phyloP scores from a whole-genome alignment of 345 rosid genomes.

The Brassica nigra region DNA sequence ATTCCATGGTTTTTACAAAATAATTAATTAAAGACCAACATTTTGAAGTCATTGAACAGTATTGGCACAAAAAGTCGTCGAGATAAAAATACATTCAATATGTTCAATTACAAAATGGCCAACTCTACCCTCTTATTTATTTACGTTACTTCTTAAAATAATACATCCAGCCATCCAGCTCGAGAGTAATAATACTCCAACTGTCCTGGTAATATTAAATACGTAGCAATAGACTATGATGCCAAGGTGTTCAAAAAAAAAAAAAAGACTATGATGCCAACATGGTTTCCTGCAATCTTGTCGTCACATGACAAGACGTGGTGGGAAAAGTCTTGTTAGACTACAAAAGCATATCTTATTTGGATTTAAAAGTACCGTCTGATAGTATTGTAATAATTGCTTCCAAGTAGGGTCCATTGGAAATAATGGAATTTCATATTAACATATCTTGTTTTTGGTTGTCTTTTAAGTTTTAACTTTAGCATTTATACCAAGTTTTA shows the following conservation, averaged over 20 bases:
- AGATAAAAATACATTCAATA: not conserved
- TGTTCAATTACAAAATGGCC: not conserved
- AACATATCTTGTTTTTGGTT: not conserved
- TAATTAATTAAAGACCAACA: not conserved
- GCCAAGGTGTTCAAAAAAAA: not conserved
- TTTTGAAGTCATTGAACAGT: not conserved
- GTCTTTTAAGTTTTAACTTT: too few relatives aligned
- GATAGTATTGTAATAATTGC: not conserved
- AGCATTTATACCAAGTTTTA: too few relatives aligned
- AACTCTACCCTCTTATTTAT: too few relatives aligned
- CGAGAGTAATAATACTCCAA: not conserved
- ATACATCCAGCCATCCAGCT: not conserved
- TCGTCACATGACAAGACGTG: constrained; percentile 2
- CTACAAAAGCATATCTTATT: not conserved
- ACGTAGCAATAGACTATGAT: not conserved
- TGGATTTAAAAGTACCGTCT: not conserved
- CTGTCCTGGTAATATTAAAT: not conserved
- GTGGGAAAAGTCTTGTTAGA: not conserved
- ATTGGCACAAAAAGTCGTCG: not conserved
- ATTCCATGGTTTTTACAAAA: too few relatives aligned
- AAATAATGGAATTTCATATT: not conserved
- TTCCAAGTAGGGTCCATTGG: not conserved
- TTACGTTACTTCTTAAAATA: too few relatives aligned
- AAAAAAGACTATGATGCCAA: not conserved
- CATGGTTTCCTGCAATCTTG: not conserved